Conservation (phyloP, 805 yeast genomes). For the Metschnikowia lachancei region DNA sequence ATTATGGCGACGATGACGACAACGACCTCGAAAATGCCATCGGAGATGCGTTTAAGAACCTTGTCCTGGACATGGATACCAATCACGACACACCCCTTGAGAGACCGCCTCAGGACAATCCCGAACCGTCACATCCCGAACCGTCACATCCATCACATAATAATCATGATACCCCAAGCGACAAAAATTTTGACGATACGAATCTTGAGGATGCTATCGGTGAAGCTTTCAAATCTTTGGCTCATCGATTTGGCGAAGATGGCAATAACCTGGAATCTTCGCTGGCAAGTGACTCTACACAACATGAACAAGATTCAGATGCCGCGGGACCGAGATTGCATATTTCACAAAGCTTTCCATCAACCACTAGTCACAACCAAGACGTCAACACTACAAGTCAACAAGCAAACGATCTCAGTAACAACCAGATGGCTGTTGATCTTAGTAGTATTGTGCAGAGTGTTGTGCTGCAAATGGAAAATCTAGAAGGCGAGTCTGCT, state of each 20-base stretch:
- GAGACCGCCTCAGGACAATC: neutral
- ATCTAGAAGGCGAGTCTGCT: neutral
- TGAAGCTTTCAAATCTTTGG: slow-evolving; percentile 16
- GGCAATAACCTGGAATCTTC: neutral
- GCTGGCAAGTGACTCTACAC: neutral
- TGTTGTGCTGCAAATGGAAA: slow-evolving; percentile 24
- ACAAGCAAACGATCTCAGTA: neutral
- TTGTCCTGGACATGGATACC: neutral
- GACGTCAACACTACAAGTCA: neutral
- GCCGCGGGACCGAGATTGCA: neutral
- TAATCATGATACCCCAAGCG: too few species aligned
- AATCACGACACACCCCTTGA: neutral
- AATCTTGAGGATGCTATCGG: slow-evolving; percentile 12
- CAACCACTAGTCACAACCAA: neutral
- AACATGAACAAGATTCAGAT: neutral
- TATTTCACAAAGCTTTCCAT: too few species aligned
- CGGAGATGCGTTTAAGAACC: slow-evolving; percentile 28
- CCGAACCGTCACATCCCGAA: slow-evolving; percentile 1
- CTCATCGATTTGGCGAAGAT: slow-evolving; percentile 17
- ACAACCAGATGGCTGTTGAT: slow-evolving; percentile 18
- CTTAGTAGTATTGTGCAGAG: slow-evolving; percentile 28
- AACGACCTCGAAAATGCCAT: slow-evolving; percentile 23
- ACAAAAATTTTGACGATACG: neutral
- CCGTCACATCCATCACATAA: too few species aligned
- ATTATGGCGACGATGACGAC: slow-evolving; percentile 1